Conservation (phyloP, 345 rosid species). For the Clarkia xantiana region DNA sequence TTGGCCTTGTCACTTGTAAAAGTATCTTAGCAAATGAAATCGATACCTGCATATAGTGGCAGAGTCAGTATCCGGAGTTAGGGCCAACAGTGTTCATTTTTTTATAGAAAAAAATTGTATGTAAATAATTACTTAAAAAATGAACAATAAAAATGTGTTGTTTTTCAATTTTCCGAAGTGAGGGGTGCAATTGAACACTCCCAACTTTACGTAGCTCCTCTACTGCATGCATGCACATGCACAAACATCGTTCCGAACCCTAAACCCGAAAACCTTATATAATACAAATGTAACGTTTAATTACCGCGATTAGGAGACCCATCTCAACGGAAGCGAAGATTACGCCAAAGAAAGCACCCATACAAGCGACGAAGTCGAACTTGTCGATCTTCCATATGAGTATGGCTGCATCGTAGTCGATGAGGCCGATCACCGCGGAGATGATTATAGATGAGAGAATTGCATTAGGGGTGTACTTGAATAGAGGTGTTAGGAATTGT, state of each 20-base stretch:
- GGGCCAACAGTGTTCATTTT: too few species aligned
- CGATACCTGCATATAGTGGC: conserved; percentile 7
- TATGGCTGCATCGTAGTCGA: conserved; percentile 57
- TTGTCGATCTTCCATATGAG: conserved; percentile 83
- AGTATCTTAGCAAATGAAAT: conserved; percentile 90
- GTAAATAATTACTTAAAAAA: too few species aligned
- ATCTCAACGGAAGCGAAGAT: conserved; percentile 72
- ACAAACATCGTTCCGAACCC: too few species aligned
- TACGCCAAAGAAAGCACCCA: conserved; percentile 95
- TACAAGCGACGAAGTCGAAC: conserved; percentile 77
- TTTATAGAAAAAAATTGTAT: too few species aligned
- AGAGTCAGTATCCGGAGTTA: too few species aligned
- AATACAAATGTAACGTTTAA: too few species aligned
- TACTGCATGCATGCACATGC: too few species aligned
- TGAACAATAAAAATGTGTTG: too few species aligned
- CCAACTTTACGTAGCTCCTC: too few species aligned
- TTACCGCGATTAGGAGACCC: conserved; percentile 78
- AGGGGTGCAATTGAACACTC: too few species aligned
- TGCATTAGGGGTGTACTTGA: conserved; percentile 90
- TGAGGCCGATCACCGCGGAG: conserved; percentile 59
- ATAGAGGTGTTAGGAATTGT: conserved; percentile 72
- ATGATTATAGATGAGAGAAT: conserved; percentile 84
- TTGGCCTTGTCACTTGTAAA: conserved; percentile 82
- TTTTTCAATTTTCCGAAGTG: too few species aligned
- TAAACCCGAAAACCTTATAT: too few species aligned